Conservation (phyloP, 495 filamentous ascomycete genomes). For the Podospora pseudocomata region DNA sequence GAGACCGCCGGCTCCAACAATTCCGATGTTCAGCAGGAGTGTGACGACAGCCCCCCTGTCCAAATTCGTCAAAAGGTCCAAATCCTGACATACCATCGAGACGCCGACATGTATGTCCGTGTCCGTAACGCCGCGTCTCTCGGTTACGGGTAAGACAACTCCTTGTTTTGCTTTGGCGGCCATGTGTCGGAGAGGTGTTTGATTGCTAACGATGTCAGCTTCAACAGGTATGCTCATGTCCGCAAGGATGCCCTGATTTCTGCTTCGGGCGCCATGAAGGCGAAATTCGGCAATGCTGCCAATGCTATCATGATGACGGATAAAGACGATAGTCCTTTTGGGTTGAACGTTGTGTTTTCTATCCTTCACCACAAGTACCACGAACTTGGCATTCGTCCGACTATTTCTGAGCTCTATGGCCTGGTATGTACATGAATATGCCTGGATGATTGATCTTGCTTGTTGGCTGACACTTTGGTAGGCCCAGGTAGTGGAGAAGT, state of each 20-base stretch:
- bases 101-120: constrained; percentile 20
- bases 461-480: neutral
- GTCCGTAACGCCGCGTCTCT: neutral
- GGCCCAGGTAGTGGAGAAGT: constrained; percentile 22
- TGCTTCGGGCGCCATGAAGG: neutral
- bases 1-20: neutral
- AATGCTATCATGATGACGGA: constrained; percentile 9
- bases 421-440: neutral
- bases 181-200: too few species aligned
- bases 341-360: constrained; percentile 25
- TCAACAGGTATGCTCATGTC: neutral
- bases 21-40: neutral
- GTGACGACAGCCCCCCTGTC: neutral
- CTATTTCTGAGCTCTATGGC: constrained; percentile 17
- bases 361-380: constrained; percentile 28
- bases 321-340: constrained; percentile 9
- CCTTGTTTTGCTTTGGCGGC: neutral
- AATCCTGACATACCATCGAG: constrained; percentile 15
- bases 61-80: neutral
- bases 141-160: neutral
- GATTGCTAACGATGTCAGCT: neutral
- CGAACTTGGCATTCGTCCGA: constrained; percentile 16
- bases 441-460: neutral
- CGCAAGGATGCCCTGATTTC: neutral
- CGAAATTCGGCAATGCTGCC: neutral